phyloP scores from a whole-genome alignment of 345 rosid species.

The Linum tenue region DNA sequence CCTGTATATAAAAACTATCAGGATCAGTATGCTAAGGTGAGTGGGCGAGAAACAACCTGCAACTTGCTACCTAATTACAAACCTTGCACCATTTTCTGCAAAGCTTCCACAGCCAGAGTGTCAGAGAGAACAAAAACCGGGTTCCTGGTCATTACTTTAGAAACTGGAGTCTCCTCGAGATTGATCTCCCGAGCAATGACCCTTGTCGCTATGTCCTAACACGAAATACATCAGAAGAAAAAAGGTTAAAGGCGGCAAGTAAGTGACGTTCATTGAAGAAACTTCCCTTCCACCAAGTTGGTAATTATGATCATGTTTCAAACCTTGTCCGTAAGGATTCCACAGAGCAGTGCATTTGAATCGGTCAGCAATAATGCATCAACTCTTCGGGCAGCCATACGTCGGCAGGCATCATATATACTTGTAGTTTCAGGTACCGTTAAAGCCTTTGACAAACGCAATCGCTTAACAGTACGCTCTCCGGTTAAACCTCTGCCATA shows the following conservation, averaged over 20 bases:
- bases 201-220: constrained; percentile 80
- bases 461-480: constrained; percentile 85
- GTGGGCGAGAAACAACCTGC: not conserved
- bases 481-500: constrained; percentile 68
- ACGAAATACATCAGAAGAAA: not conserved
- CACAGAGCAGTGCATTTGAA: constrained; percentile 88
- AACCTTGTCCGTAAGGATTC: constrained; percentile 98
- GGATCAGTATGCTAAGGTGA: constrained; percentile 8
- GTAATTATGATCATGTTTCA: not conserved
- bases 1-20: constrained; percentile 36
- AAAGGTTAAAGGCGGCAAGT: not conserved
- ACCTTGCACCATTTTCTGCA: constrained; percentile 99
- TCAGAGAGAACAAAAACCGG: constrained; percentile 92
- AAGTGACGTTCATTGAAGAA: not conserved
- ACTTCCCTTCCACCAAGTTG: not conserved
- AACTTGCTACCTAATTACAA: constrained; percentile 18
- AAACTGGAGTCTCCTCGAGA: constrained; percentile 80
- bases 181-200: constrained; percentile 74
- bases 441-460: constrained; percentile 84
- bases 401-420: constrained; percentile 76
- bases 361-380: constrained; percentile 93
- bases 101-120: constrained; percentile 96
- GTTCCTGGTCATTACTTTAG: constrained; percentile 94
- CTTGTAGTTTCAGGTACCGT: constrained; percentile 80
- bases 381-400: constrained; percentile 91